These are phyloP conservation scores for Sporothrix euskadiensis DNA, from an alignment of 2,329 filamentous ascomycete genomes.

Conservation along the genomic window DNA sequence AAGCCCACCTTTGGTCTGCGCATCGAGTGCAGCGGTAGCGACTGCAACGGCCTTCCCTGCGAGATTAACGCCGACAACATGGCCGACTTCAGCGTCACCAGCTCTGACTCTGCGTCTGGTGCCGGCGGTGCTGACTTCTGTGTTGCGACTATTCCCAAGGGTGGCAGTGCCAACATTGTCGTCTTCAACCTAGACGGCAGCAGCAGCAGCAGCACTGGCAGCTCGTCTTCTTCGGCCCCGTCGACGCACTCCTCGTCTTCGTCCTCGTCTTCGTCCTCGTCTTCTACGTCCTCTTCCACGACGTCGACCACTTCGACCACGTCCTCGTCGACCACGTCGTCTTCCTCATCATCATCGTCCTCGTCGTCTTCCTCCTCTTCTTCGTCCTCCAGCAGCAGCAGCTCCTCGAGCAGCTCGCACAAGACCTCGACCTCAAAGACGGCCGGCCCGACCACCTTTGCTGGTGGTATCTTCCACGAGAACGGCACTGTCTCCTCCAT, in stretches of 20 bases:
- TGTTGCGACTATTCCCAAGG: constrained; percentile 71
- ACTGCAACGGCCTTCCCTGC: constrained; percentile 75
- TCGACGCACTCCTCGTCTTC: constrained; percentile 35
- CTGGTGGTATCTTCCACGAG: constrained; percentile 57
- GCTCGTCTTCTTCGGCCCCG: constrained; percentile 30
- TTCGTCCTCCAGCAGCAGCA: constrained; percentile 21
- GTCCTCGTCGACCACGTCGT: constrained; percentile 37
- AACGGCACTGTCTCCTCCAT: constrained; percentile 40
- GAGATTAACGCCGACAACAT: constrained; percentile 63
- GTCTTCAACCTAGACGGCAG: constrained; percentile 54
- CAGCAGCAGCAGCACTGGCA: constrained; percentile 36
- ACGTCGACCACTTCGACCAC: constrained; percentile 30
- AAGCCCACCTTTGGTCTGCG: constrained; percentile 67
- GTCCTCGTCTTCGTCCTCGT: constrained; percentile 36
- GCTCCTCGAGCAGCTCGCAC: constrained; percentile 29
- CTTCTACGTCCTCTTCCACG: constrained; percentile 29
- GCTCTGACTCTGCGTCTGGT: constrained; percentile 55
- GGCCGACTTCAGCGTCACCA: constrained; percentile 59
- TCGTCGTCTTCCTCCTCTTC: constrained; percentile 29
- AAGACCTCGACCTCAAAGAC: constrained; percentile 16
- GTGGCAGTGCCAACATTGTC: constrained; percentile 66
- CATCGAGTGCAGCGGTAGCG: constrained; percentile 65
- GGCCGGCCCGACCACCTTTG: constrained; percentile 35
- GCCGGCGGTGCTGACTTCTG: constrained; percentile 72
- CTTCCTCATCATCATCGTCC: constrained; percentile 29